phyloP scores from a whole-genome alignment of 257 asterid species.

The Penstemon eatonii region DNA sequence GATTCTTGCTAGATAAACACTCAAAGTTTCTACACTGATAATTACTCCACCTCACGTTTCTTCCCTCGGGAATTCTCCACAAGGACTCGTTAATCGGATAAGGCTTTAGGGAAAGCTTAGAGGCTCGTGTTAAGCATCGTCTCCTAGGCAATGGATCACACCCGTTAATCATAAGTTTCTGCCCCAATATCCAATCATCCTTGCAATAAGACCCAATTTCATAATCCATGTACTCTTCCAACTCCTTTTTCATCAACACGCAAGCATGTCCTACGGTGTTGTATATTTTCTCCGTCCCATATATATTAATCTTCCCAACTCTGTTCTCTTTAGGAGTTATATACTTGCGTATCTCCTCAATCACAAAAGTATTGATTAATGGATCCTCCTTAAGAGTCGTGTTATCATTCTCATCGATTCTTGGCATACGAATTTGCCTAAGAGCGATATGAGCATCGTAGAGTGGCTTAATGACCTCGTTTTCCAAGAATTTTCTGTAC shows the following conservation, averaged over 20 bases:
- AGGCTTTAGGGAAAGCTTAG: conserved; percentile 72
- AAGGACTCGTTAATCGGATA: conserved; percentile 82
- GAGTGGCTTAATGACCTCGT: conserved; percentile 78
- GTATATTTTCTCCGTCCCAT: conserved; percentile 56
- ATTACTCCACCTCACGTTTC: conserved; percentile 89
- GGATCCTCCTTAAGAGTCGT: conserved; percentile 59
- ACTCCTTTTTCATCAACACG: conserved; percentile 56
- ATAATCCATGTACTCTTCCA: conserved; percentile 88
- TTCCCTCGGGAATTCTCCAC: conserved; percentile 78
- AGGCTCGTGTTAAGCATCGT: conserved; percentile 80
- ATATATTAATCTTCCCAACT: conserved; percentile 60
- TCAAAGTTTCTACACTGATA: conserved; percentile 70
- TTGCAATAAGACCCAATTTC: conserved; percentile 88
- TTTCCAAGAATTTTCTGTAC: conserved; percentile 62
- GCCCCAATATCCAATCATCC: conserved; percentile 82
- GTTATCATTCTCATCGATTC: conserved; percentile 34
- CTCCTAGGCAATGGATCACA: conserved; percentile 90
- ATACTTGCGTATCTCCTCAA: conserved; percentile 88
- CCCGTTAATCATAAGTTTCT: conserved; percentile 76
- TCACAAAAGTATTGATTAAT: conserved; percentile 58
- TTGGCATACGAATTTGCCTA: conserved; percentile 76
- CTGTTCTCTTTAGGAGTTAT: conserved; percentile 74
- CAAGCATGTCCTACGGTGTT: conserved; percentile 91
- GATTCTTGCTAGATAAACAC: conserved; percentile 77
- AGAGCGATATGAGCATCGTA: conserved; percentile 76